Base-by-base conservation (phyloP, 352 stramenopile species). In the Phytopythium sindhum region DNA sequence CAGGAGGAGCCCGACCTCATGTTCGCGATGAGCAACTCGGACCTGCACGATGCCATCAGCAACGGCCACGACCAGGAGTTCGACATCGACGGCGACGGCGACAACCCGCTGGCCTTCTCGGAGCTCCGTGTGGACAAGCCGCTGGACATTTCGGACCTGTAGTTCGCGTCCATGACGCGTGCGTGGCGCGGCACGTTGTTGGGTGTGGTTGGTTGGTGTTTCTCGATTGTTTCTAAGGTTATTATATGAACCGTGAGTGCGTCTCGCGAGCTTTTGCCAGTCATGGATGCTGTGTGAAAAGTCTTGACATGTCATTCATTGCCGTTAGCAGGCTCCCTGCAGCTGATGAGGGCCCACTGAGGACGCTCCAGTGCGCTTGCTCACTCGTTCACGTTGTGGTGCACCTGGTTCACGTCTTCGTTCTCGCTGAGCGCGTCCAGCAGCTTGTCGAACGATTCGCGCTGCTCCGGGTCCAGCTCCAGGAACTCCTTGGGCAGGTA, bases 341-440 rank as follows among this genome's bases (percentile, higher is more conserved):
- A 35, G 31, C 31, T 35, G 31, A 35, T 35, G 31, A 35, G 31
- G 8, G 31, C 3, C 31, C 33, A 39, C 33, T 6, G 14, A 39
- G 31, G 8, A 8, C 33, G 33, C 3, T 39, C 33, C 1, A 6
- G 17, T n/a, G 61, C 41, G 26, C 51, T 37, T 48, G 47, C 29
- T 71, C 75, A 90, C 67, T 93, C 79, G 64, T 90, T 86, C 31
- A 93, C 72, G 70, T 94, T 94, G 80, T 94, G 83, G 68, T 89
- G 76, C 57, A 94, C 86, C 63, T 90, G 70, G 71, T 77, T 89
- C 19, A 94, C 83, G 63, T 94, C 85, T 52, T 91, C 83, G 66
- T 91, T 87, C 52, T 91, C 81, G 57, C 88, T 81, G 19, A 94
- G 77, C 50, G 78, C 78, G 31, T 91, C 85, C 11, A 91, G 60